phyloP scores from a whole-genome alignment of 2,329 filamentous ascomycete genomes.

The Hirsutella rhossiliensis region DNA sequence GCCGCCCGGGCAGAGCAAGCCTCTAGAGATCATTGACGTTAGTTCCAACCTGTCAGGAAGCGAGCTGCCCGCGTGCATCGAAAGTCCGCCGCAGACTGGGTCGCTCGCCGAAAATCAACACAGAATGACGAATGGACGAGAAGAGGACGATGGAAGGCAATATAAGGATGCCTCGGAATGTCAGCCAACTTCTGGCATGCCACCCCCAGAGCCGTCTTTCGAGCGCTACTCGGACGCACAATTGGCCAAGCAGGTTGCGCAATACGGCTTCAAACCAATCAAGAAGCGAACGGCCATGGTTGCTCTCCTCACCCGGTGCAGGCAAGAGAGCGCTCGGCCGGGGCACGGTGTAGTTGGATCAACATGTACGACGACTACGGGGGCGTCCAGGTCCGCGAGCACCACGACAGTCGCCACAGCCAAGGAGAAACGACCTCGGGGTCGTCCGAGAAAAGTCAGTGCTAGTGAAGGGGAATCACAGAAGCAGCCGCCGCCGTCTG shows the following conservation, averaged over 20 bases:
- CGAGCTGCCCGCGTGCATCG: too few species aligned
- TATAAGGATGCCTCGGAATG: too few species aligned
- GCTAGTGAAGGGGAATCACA: slow-evolving; percentile 11
- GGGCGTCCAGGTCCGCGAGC: not conserved
- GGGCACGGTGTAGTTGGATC: not conserved
- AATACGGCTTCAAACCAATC: slow-evolving; percentile 62
- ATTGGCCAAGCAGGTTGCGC: slow-evolving; percentile 47
- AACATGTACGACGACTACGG: not conserved
- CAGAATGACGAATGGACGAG: too few species aligned
- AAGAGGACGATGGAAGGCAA: too few species aligned
- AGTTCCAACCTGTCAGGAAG: slow-evolving; percentile 7
- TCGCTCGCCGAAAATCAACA: too few species aligned
- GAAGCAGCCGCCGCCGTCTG: slow-evolving; percentile 23
- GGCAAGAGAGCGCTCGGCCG: slow-evolving; percentile 32
- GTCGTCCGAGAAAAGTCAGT: slow-evolving; percentile 20
- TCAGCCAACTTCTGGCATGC: too few species aligned
- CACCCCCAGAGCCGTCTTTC: slow-evolving; percentile 38
- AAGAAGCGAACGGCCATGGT: slow-evolving; percentile 60
- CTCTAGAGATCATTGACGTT: slow-evolving; percentile 1
- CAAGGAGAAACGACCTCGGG: slow-evolving; percentile 16
- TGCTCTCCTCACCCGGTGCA: slow-evolving; percentile 56
- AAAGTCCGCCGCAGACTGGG: too few species aligned
- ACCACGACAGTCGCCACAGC: not conserved
- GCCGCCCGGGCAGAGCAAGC: slow-evolving; percentile 2
- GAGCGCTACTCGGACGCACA: slow-evolving; percentile 49